Evolutionary conservation across 2,329 filamentous ascomycete genomes (phyloP).

Genomic region (Colletotrichum kahawae): DNA sequence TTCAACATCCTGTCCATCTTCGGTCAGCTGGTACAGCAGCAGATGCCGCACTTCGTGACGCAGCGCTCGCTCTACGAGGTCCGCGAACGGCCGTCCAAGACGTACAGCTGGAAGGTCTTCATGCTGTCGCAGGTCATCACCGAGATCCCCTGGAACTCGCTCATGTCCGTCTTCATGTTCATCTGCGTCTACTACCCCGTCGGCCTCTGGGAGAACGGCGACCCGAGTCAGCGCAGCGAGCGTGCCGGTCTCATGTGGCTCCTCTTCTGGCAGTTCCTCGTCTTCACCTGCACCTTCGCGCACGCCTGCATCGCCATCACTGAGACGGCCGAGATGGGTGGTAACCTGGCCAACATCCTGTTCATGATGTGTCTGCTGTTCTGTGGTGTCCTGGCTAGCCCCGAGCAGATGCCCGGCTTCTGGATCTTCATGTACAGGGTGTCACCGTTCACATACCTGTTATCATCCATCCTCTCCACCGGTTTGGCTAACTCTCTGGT

Average conservation of each 20-base stretch:
- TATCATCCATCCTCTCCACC: slow-evolving; percentile 60
- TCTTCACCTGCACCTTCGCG: slow-evolving; percentile 71
- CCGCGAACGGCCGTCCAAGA: slow-evolving; percentile 67
- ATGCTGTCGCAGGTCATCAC: slow-evolving; percentile 69
- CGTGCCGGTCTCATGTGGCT: slow-evolving; percentile 69
- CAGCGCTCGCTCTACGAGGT: slow-evolving; percentile 72
- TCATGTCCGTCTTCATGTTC: slow-evolving; percentile 66
- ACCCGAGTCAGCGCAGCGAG: slow-evolving; percentile 48
- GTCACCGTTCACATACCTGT: slow-evolving; percentile 72
- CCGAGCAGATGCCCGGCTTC: slow-evolving; percentile 64
- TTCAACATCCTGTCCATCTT: slow-evolving; percentile 73
- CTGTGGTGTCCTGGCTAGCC: slow-evolving; percentile 66
- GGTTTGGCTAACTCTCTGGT: slow-evolving; percentile 27
- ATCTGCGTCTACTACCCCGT: slow-evolving; percentile 73
- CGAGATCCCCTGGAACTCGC: slow-evolving; percentile 70
- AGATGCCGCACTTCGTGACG: slow-evolving; percentile 70
- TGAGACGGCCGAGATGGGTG: slow-evolving; percentile 66
- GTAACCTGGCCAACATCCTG: slow-evolving; percentile 65
- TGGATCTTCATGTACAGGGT: slow-evolving; percentile 76
- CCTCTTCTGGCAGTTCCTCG: slow-evolving; percentile 66
- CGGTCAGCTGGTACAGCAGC: slow-evolving; percentile 61
- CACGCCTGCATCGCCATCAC: slow-evolving; percentile 70
- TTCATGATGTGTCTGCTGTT: slow-evolving; percentile 61
- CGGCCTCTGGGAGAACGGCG: slow-evolving; percentile 64
- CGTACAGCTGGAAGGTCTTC: slow-evolving; percentile 71